These are phyloP conservation scores for Boletus sp. DNA, from an alignment of 1,284 basidiomycete genomes.

Conservation along the genomic window DNA sequence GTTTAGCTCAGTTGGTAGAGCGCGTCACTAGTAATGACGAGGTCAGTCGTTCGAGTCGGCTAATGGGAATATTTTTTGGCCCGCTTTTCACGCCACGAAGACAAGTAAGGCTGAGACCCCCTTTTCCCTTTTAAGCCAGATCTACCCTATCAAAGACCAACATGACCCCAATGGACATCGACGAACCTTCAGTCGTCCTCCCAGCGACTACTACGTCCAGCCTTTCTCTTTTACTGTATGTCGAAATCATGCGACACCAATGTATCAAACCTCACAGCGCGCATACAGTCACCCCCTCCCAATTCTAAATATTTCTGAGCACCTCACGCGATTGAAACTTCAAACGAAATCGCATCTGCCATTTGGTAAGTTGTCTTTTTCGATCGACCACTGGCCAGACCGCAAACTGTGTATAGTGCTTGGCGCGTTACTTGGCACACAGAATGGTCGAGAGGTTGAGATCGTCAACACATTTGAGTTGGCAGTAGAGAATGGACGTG, in stretches of 20 bases:
- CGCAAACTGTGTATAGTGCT: slow-evolving; percentile 56
- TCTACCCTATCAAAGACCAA: slow-evolving; percentile 13
- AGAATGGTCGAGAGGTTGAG: slow-evolving; percentile 91
- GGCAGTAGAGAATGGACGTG: slow-evolving; percentile 53
- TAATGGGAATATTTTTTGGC: slow-evolving; percentile 40
- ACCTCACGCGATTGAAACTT: slow-evolving; percentile 80
- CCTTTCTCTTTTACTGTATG: slow-evolving; percentile 69
- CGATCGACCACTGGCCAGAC: neutral
- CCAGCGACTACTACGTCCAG: slow-evolving; percentile 68
- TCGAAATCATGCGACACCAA: slow-evolving; percentile 6
- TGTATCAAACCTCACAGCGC: slow-evolving; percentile 10
- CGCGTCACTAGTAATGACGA: slow-evolving; percentile 60
- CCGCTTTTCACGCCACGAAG: neutral
- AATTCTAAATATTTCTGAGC: slow-evolving; percentile 96
- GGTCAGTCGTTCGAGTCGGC: slow-evolving; percentile 54
- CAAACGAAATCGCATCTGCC: slow-evolving; percentile 64
- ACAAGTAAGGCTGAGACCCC: neutral
- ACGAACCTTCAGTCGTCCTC: slow-evolving; percentile 69
- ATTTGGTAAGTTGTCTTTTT: slow-evolving; percentile 51
- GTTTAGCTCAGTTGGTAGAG: slow-evolving; percentile 62
- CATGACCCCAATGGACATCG: slow-evolving; percentile 76
- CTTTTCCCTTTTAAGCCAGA: slow-evolving; percentile 8
- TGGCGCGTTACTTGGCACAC: slow-evolving; percentile 93
- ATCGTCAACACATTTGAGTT: slow-evolving; percentile 97
- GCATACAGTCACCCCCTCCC: slow-evolving; percentile 85